Percentiles rank a stretch among this genome's conserved stretches.
These are phyloP conservation scores for Globisporangium spinosum DNA, from an alignment of 352 stramenopile species.

Conservation along the genomic window DNA sequence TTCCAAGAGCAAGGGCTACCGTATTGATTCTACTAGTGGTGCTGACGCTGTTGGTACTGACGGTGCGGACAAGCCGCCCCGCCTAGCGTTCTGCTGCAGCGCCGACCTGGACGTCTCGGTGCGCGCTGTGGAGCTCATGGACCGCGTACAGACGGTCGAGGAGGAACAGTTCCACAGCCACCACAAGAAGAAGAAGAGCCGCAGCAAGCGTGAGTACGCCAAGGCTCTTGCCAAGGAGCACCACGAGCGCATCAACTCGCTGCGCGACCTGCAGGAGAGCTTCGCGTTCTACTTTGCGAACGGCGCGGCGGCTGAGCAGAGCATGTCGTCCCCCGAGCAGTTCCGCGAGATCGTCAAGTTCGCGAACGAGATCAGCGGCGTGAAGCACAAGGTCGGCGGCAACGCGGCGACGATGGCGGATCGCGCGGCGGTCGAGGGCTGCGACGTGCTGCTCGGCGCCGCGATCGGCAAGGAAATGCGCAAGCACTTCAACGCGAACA, in stretches of 20 bases:
- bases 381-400: slow-evolving; percentile 65
- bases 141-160: slow-evolving; percentile 44
- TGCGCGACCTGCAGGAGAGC: slow-evolving; percentile 66
- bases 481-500: slow-evolving; percentile 53
- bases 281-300: slow-evolving; percentile 84
- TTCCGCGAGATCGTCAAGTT: slow-evolving; percentile 71
- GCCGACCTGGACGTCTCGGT: slow-evolving; percentile 79
- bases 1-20: slow-evolving; percentile 23
- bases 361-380: slow-evolving; percentile 50
- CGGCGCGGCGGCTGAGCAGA: slow-evolving; percentile 76
- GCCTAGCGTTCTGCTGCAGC: slow-evolving; percentile 80
- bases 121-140: slow-evolving; percentile 71
- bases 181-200: slow-evolving; percentile 33
- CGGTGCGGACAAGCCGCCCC: slow-evolving; percentile 23
- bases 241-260: slow-evolving; percentile 69
- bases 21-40: not conserved
- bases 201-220: slow-evolving; percentile 19
- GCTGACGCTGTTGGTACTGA: slow-evolving; percentile 4
- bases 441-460: slow-evolving; percentile 62
- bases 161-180: slow-evolving; percentile 34
- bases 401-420: slow-evolving; percentile 83
- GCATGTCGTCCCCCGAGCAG: slow-evolving; percentile 72
- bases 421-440: slow-evolving; percentile 61
- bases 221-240: slow-evolving; percentile 40
- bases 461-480: slow-evolving; percentile 79